Conservation (phyloP, 176 grass and related monocot species). For the Dendrocalamus sinicus region DNA sequence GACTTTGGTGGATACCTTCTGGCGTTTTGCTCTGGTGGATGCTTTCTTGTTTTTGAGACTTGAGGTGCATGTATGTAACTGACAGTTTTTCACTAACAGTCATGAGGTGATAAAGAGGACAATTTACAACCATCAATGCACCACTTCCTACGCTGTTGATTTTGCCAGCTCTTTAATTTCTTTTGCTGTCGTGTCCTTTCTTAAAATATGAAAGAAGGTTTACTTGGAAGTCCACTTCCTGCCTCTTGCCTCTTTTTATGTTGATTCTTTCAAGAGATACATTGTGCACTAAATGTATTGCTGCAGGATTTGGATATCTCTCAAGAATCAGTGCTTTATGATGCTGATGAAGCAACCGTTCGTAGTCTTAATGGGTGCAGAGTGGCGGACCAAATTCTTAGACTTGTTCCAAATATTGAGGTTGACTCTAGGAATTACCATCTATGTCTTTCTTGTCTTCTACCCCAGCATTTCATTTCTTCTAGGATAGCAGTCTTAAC, state of each 20-base stretch:
- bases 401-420: slow-evolving; percentile 89
- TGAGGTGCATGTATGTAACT: slow-evolving; percentile 25
- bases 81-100: slow-evolving; percentile 26
- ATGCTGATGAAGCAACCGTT: slow-evolving; percentile 88
- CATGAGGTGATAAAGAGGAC: slow-evolving; percentile 10
- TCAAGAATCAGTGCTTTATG: slow-evolving; percentile 78
- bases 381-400: slow-evolving; percentile 93
- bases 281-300: slow-evolving; percentile 34
- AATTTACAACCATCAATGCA: slow-evolving; percentile 36
- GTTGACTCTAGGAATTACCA: slow-evolving; percentile 47
- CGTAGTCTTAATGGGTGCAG: slow-evolving; percentile 98
- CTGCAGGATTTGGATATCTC: slow-evolving; percentile 93
- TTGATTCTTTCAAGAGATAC: slow-evolving; percentile 35
- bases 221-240: not conserved
- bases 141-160: not conserved
- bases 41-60: not conserved
- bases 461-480: not conserved
- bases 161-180: slow-evolving; percentile 5
- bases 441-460: slow-evolving; percentile 10
- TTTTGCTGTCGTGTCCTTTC: not conserved
- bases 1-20: not conserved
- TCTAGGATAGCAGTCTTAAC: slow-evolving; percentile 39
- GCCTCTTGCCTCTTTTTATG: not conserved
- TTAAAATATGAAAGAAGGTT: slow-evolving; percentile 15
- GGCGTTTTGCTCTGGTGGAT: not conserved